phyloP scores from a whole-genome alignment of 805 yeast species.

The Peterozyma toletana region DNA sequence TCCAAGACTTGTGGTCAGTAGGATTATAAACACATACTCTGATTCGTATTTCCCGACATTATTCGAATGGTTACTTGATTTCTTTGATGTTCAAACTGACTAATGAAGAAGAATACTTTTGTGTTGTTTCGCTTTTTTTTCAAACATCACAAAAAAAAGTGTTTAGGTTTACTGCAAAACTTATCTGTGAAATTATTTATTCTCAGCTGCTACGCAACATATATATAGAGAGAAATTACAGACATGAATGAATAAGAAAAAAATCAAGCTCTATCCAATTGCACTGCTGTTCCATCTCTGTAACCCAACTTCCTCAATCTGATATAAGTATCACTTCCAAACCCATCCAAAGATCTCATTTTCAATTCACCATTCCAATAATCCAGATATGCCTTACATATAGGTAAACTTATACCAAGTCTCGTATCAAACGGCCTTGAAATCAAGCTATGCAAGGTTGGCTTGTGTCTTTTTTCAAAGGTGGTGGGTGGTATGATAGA shows the following conservation, averaged over 20 bases:
- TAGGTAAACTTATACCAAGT: constrained; percentile 84
- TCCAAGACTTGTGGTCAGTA: no score
- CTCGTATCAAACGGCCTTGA: constrained; percentile 69
- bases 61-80: no score
- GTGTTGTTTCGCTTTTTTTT: no score
- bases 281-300: constrained; percentile 50
- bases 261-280: constrained; percentile 58
- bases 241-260: no score
- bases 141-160: no score
- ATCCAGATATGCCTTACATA: constrained; percentile 89
- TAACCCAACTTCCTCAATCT: constrained; percentile 70
- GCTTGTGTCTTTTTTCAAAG: constrained; percentile 15
- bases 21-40: no score
- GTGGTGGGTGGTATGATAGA: constrained; percentile 8
- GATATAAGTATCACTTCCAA: constrained; percentile 84
- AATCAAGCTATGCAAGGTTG: constrained; percentile 59
- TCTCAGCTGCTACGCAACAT: no score
- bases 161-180: no score
- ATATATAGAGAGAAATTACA: no score
- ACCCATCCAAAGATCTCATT: constrained; percentile 80
- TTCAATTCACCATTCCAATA: constrained; percentile 93
- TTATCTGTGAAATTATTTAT: neutral
- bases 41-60: no score
- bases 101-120: no score
- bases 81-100: no score